phyloP scores from a whole-genome alignment of 2,329 filamentous ascomycete species.

The Aspergillus sclerotialis region DNA sequence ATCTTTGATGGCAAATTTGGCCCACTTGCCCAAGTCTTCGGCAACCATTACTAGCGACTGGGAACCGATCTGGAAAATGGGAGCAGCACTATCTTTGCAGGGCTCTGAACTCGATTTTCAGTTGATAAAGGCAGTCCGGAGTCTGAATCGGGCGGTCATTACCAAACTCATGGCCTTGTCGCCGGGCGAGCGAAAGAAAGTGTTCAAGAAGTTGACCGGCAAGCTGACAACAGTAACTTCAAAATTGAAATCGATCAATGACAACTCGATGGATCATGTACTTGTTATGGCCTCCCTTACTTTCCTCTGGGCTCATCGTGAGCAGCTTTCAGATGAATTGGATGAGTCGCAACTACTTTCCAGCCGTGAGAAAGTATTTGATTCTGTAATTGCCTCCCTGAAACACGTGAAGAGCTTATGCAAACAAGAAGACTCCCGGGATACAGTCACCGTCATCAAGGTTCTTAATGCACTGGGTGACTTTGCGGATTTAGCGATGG shows the following conservation, averaged over 20 bases:
- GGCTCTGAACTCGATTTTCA: constrained; percentile 26
- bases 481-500: constrained; percentile 30
- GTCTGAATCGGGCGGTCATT: constrained; percentile 27
- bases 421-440: constrained; percentile 26
- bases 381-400: constrained; percentile 26
- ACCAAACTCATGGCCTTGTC: constrained; percentile 27
- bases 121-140: constrained; percentile 31
- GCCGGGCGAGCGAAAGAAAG: constrained; percentile 25
- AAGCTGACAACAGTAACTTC: constrained; percentile 22
- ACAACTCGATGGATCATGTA: constrained; percentile 30
- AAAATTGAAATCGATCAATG: constrained; percentile 24
- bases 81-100: constrained; percentile 25
- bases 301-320: constrained; percentile 26
- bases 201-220: constrained; percentile 29
- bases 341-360: constrained; percentile 22
- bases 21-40: constrained; percentile 33
- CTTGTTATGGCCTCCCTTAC: constrained; percentile 28
- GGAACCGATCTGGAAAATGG: constrained; percentile 30
- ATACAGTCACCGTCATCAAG: constrained; percentile 29
- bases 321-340: constrained; percentile 21
- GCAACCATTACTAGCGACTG: constrained; percentile 28
- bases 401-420: constrained; percentile 27
- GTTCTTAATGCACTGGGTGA: constrained; percentile 32
- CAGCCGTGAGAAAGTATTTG: constrained; percentile 28
- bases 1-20: constrained; percentile 33